Evolutionary conservation across 345 rosid species (phyloP).

Genomic region (Anastatica hierochuntica): DNA sequence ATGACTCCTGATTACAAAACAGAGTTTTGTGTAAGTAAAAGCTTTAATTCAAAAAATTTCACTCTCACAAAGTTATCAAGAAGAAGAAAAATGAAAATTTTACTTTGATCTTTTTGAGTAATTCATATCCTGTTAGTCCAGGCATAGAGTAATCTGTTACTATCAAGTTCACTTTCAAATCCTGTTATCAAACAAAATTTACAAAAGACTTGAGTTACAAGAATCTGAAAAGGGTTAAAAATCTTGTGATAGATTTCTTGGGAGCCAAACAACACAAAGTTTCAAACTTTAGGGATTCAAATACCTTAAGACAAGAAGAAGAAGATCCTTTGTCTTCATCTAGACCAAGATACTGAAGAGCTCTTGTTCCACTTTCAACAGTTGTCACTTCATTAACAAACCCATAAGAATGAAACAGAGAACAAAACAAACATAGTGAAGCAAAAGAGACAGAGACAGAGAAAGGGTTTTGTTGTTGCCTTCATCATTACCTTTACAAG

Average conservation of each 20-base stretch:
- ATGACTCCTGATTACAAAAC: slow-evolving; percentile 41
- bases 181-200: slow-evolving; percentile 30
- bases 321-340: slow-evolving; percentile 44
- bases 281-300: neutral
- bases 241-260: slow-evolving; percentile 14
- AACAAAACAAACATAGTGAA: neutral
- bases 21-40: too few relatives aligned
- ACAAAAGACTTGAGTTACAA: too few relatives aligned
- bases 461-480: neutral
- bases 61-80: neutral
- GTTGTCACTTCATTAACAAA: slow-evolving; percentile 48
- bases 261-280: neutral
- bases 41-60: too few relatives aligned
- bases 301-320: slow-evolving; percentile 48
- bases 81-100: neutral
- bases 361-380: slow-evolving; percentile 66
- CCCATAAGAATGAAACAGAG: neutral
- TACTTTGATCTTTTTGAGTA: slow-evolving; percentile 79
- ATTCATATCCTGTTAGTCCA: slow-evolving; percentile 71
- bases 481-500: slow-evolving; percentile 56
- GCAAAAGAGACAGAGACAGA: neutral
- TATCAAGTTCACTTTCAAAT: slow-evolving; percentile 68
- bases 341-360: slow-evolving; percentile 65
- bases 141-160: too few relatives aligned
- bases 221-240: too few relatives aligned